phyloP scores from a whole-genome alignment of 1,139 yeast species.

The Kurtzmaniella quercitrusa region DNA sequence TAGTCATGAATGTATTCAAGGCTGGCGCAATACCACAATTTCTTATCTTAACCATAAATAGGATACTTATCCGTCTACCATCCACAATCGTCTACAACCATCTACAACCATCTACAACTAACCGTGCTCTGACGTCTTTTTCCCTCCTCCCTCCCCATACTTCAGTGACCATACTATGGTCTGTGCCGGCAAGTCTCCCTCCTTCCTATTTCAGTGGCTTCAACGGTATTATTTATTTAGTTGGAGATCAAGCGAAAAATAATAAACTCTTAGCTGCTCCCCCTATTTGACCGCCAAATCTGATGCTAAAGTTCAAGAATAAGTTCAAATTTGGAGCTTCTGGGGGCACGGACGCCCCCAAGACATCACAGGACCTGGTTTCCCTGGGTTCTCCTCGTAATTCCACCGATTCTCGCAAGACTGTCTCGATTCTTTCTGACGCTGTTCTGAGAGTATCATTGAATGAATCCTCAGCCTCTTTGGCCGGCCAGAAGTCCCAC shows the following conservation, averaged over 20 bases:
- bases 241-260: not conserved
- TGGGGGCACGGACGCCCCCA: slow-evolving; percentile 4
- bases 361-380: slow-evolving; percentile 1
- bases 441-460: slow-evolving; percentile 26
- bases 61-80: too few species aligned
- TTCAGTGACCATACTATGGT: too few species aligned
- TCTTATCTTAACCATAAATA: too few species aligned
- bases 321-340: slow-evolving; percentile 43
- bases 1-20: too few species aligned
- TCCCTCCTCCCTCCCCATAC: too few species aligned
- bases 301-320: slow-evolving; percentile 43
- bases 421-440: slow-evolving; percentile 19
- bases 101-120: too few species aligned
- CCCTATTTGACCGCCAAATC: not conserved
- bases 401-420: slow-evolving; percentile 25
- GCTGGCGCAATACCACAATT: too few species aligned
- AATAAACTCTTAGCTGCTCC: not conserved
- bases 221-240: not conserved
- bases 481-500: slow-evolving; percentile 1
- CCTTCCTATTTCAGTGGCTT: not conserved
- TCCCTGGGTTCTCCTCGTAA: slow-evolving; percentile 11
- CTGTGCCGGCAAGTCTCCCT: too few species aligned
- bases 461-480: slow-evolving; percentile 9
- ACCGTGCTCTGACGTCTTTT: not conserved
- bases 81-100: too few species aligned